Evolutionary conservation across 495 filamentous ascomycete genomes (phyloP), one percentile per base, ranked within the genome.

Genomic region (Aspergillus wentii): DNA sequence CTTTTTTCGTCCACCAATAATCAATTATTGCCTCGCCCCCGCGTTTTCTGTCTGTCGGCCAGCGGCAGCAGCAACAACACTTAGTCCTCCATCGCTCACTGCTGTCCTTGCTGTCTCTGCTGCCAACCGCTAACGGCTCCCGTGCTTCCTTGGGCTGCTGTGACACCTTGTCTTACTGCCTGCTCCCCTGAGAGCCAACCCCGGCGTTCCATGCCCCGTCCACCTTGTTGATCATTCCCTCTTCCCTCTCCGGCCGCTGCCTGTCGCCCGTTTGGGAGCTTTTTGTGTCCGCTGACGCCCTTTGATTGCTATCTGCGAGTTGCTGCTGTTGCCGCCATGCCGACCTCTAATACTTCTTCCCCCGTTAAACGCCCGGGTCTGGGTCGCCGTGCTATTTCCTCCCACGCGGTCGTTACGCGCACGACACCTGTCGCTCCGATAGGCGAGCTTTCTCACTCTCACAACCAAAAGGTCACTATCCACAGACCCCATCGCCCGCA

Each of bases 281-380:
- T 17, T 27, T 38, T 29, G n/a, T n/a, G n/a, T n/a, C n/a, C n/a
- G n/a, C 26, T 13, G 17, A 20, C 22, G 20, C 31, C 23, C 31
- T 33, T 18, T 17, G 13, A 19, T 21, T 25, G 20, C 29, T 8
- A n/a, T 17, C 38, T 41, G 15, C 20, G 13, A 22, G 28, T n/a
- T n/a, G 10, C 39, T 41, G 26, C 33, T 37, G 34, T 33, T 38
- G 42, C 51, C 54, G 56, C 57, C 52, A 68, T 68, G 64, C 64
- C 64, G 43, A 56, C 45, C 26, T 55, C 54, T 21, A 66, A 53
- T 48, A 61, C 58, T n/a, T 56, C 65, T 11, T 69, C 68, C 37
- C 65, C 68, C 22, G 62, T 64, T 38, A 71, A 69, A 58, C 66
- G 68, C 50, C 68, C 68, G 29, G 68, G 57, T 37, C 54, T 71